These are phyloP conservation scores for Pseudotsuga menziesii DNA, from an alignment of 75 land plant species.

Conservation along the genomic window DNA sequence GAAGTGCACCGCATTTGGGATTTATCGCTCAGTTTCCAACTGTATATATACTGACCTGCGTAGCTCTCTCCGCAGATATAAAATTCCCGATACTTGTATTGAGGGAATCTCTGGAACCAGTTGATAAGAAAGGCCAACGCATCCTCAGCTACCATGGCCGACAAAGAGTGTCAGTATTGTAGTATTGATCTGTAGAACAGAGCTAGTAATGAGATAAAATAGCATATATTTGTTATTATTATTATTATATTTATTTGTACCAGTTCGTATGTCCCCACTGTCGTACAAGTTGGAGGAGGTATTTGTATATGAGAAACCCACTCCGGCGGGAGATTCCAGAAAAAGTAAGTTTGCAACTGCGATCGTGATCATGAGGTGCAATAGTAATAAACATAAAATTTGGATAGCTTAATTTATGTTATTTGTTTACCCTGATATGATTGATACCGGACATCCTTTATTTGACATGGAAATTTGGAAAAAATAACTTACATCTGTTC, in stretches of 20 bases:
- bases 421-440: too few species aligned
- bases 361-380: background rate
- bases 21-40: background rate
- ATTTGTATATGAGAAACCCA: slow-evolving; percentile 72
- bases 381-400: background rate
- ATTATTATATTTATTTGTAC: slow-evolving; percentile 16
- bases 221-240: too few species aligned
- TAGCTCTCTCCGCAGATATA: slow-evolving; percentile 94
- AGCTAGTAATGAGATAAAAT: too few species aligned
- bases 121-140: slow-evolving; percentile 45
- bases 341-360: slow-evolving; percentile 63
- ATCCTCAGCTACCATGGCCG: slow-evolving; percentile 54
- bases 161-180: background rate
- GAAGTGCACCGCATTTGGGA: too few species aligned
- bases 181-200: background rate
- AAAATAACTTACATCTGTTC: slow-evolving; percentile 29
- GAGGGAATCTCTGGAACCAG: slow-evolving; percentile 86
- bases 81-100: slow-evolving; percentile 75
- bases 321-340: slow-evolving; percentile 76
- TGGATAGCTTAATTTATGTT: too few species aligned
- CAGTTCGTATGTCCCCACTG: slow-evolving; percentile 52
- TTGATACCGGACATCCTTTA: background rate
- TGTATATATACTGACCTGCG: slow-evolving; percentile 51
- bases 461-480: background rate
- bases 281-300: slow-evolving; percentile 43